Conservation (phyloP, 805 yeast species). For the Citeromyces nyonsensis region DNA sequence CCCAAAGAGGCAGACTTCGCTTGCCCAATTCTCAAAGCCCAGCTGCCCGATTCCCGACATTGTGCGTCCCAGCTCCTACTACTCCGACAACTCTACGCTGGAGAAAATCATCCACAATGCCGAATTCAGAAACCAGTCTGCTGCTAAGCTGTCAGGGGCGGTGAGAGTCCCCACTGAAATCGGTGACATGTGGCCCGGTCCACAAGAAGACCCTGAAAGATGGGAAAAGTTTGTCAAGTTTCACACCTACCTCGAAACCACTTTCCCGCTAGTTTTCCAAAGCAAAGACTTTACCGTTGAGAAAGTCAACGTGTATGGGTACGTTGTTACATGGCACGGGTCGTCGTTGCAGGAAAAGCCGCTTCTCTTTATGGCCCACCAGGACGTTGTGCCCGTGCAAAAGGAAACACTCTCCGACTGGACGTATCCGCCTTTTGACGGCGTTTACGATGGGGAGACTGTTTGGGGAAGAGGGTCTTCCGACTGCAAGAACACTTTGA, state of each 20-base stretch:
- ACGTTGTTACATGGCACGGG: slow-evolving; percentile 53
- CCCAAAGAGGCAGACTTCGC: too few relatives aligned
- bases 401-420: slow-evolving; percentile 36
- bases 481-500: slow-evolving; percentile 60
- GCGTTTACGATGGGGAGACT: slow-evolving; percentile 46
- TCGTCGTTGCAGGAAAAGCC: slow-evolving; percentile 39
- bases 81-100: slow-evolving; percentile 15
- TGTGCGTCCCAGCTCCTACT: slow-evolving; percentile 11
- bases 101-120: slow-evolving; percentile 18
- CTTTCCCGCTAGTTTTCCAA: slow-evolving; percentile 23
- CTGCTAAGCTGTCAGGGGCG: slow-evolving; percentile 27
- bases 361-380: slow-evolving; percentile 57
- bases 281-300: slow-evolving; percentile 24
- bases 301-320: slow-evolving; percentile 44
- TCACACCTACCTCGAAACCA: slow-evolving; percentile 19
- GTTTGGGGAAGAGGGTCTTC: slow-evolving; percentile 69
- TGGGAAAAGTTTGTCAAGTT: slow-evolving; percentile 16
- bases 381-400: slow-evolving; percentile 72
- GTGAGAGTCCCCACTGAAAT: slow-evolving; percentile 36
- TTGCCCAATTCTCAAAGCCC: background rate
- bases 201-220: slow-evolving; percentile 35
- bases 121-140: slow-evolving; percentile 18
- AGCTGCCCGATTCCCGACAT: slow-evolving; percentile 9
- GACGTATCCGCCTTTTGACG: slow-evolving; percentile 54
- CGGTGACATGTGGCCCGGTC: slow-evolving; percentile 19